Base-by-base conservation (phyloP, 2,329 filamentous ascomycete genomes). In the Pseudogymnoascus verrucosus region DNA sequence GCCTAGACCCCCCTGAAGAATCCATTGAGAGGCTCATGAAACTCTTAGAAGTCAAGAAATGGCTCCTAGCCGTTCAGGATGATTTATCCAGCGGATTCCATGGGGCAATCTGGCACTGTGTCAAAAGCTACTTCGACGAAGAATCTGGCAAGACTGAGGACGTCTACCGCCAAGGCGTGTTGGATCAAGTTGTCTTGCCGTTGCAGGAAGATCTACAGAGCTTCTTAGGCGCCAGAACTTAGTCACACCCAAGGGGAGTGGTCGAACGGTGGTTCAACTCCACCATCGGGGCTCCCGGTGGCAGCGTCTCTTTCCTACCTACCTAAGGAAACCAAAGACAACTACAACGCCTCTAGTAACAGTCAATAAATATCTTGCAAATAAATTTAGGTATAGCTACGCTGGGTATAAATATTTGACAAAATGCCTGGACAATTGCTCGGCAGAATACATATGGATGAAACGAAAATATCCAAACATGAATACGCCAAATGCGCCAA, bases 401-500 rank as follows among this genome's bases (percentile, higher is more conserved):
- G 51, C 26, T 8, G 51, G 28, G 28, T 57, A 57, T 57, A 57
- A 57, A 57, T 34, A 21, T 54, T 26, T 31, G 16, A 57, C 28
- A 34, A 57, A 57, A 14, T 57, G 51, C 51, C 51, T 34, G 6
- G 16, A 57, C n/a, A 10, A 57, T 57, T 57, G 28, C 60, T 51
- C 60, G n/a, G 36, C 23, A 62, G 14, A n/a, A 12, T 51, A n/a
- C n/a, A 31, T 44, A 19, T 7, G 37, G 3, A 34, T 54, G 47
- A 31, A 47, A 57, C 23, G 47, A 62, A 62, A 44, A 62, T 31
- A 62, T 3, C 16, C 39, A 10, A 62, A 51, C 60, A 26, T n/a
- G 16, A 23, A 44, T 12, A 39, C 60, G 21, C 36, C 21, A 31
- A 23, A 60, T 39, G 36, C 21, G 39, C 36, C 39, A 47, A 47